Conservation (phyloP, 129 eudicot genomes). For the Pseudognaphalium luteoalbum region DNA sequence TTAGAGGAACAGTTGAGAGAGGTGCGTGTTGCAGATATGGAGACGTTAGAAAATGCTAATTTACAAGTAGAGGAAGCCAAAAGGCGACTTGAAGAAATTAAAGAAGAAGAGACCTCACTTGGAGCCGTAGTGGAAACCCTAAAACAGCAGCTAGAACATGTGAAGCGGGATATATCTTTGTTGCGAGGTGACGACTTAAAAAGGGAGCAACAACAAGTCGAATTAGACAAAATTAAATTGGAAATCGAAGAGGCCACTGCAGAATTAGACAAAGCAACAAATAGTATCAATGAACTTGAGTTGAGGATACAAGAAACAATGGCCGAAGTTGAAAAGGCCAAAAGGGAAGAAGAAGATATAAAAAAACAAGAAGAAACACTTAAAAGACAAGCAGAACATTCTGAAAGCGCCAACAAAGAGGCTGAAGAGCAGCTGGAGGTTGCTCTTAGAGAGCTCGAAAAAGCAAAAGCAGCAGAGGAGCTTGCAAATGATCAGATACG, state of each 20-base stretch:
- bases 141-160: constrained; percentile 49
- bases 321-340: constrained; percentile 44
- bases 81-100: constrained; percentile 38
- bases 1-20: constrained; percentile 55
- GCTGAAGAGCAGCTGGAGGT: constrained; percentile 48
- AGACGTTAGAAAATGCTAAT: constrained; percentile 29
- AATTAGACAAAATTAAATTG: constrained; percentile 46
- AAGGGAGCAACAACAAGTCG: constrained; percentile 45
- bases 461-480: constrained; percentile 72
- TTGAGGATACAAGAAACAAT: constrained; percentile 34
- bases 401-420: constrained; percentile 37
- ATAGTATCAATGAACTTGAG: constrained; percentile 40
- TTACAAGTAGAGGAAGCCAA: constrained; percentile 55
- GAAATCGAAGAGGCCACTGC: constrained; percentile 49
- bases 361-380: constrained; percentile 37
- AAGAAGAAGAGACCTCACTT: constrained; percentile 45
- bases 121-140: constrained; percentile 42
- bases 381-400: constrained; percentile 45
- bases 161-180: constrained; percentile 44
- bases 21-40: constrained; percentile 51
- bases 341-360: constrained; percentile 51
- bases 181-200: constrained; percentile 41
- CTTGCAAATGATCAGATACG: constrained; percentile 53
- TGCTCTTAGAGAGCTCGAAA: constrained; percentile 62
- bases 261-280: constrained; percentile 32